Conservation (phyloP, 306 rosid genomes). For the Mucuna pruriens region DNA sequence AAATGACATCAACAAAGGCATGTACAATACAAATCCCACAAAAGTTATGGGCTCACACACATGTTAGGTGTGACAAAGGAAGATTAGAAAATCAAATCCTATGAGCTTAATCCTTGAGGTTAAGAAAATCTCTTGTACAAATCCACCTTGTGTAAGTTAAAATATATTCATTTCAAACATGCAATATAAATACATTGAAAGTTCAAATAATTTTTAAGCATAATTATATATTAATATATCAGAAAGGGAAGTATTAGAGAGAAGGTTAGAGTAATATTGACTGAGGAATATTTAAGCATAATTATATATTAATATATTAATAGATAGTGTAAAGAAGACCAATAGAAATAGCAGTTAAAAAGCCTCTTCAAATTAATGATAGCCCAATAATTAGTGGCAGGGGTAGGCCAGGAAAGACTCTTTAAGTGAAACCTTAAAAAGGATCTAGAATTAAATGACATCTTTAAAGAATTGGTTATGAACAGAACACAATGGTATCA, state of each 20-base stretch:
- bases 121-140: not conserved
- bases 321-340: not conserved
- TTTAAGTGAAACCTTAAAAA: not conserved
- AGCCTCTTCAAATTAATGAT: not conserved
- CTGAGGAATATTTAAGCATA: too few relatives aligned
- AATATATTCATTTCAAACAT: not conserved
- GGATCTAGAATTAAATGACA: not conserved
- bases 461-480: not conserved
- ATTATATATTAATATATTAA: too few relatives aligned
- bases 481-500: not conserved
- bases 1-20: too few relatives aligned
- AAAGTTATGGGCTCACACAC: too few relatives aligned
- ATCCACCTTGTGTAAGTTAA: not conserved
- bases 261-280: not conserved
- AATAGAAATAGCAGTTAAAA: not conserved
- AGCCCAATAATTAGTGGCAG: not conserved
- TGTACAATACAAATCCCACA: too few relatives aligned
- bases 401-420: not conserved
- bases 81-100: not conserved
- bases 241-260: not conserved
- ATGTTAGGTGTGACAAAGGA: not conserved
- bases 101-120: not conserved
- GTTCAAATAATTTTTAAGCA: not conserved
- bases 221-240: not conserved
- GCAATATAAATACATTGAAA: not conserved